Evolutionary conservation across 768 basidiomycete species (phyloP), one percentile per base, ranked within the genome.

Genomic region (Naematelia aurantialba): DNA sequence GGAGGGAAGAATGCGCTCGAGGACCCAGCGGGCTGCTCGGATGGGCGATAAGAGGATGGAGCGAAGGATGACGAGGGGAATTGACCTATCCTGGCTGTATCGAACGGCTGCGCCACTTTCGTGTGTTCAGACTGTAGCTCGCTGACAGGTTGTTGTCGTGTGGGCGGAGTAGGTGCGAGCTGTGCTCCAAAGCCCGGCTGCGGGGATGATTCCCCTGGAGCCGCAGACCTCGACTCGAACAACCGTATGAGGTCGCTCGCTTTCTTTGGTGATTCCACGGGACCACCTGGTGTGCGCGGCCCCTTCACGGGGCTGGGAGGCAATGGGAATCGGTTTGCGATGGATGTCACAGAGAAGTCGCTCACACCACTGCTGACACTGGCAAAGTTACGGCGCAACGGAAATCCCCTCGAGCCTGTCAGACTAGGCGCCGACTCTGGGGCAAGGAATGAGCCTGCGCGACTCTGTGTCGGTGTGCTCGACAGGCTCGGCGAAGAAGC

Each of bases 241-340:
- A 73, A 56, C 58, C 60, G 68, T 48, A 73, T 73, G 3, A 73
- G 63, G 26, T 73, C 71, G 29, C 64, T 66, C 1, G 71, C 61
- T 49, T 67, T 68, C 44, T 65, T 68, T 5, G 71, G 68, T 1
- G 62, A 60, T 3, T 60, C 52, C 3, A 62, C 60, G 22, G 61
- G 59, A 26, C 53, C 55, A 10, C 34, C 55, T 12, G 50, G 39
- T 3, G 59, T 25, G 14, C 66, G 47, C 0, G 59, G 56, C 58
- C 62, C 62, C 31, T 66, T 65, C 45, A 60, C 39, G n/a, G 67
- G 67, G 45, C 61, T 66, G 1, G 62, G 31, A 13, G 71, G 71
- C 14, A 70, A 59, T 30, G 68, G 66, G 48, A 52, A 66, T 53
- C 63, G 51, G 21, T n/a, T 34, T 13, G 66, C 67, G 22, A 70